Evolutionary conservation across 805 yeast species (phyloP).

Genomic region (Sporopachydermia quercuum): DNA sequence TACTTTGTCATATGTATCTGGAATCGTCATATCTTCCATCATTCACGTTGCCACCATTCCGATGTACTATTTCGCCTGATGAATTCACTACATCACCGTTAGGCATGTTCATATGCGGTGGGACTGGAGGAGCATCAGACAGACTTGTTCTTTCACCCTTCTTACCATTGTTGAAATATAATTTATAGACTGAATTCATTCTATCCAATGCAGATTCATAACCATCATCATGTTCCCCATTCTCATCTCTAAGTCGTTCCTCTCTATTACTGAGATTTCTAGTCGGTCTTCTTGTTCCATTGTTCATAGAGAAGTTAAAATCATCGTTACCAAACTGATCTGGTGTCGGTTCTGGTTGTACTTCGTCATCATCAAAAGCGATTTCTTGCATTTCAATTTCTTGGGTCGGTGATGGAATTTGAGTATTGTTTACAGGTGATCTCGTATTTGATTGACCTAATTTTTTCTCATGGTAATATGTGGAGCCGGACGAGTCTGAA

Average conservation of each 20-base stretch:
- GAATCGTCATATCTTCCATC: too few relatives aligned
- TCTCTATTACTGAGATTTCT: too few relatives aligned
- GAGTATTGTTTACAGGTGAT: not conserved
- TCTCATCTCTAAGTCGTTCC: too few relatives aligned
- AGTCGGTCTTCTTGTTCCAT: not conserved
- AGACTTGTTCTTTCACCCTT: not conserved
- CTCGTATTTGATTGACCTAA: not conserved
- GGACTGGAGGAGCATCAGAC: not conserved
- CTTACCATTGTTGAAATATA: not conserved
- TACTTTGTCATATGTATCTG: too few relatives aligned
- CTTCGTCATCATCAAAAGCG: not conserved
- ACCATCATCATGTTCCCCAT: not conserved
- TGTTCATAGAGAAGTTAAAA: not conserved
- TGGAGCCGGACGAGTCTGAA: not conserved
- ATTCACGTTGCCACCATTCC: too few relatives aligned
- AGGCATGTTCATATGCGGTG: conserved; percentile 1
- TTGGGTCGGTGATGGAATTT: not conserved
- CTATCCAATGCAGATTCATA: not conserved
- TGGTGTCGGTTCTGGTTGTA: conserved; percentile 1
- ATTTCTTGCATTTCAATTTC: too few relatives aligned
- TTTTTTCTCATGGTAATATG: not conserved
- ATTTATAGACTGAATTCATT: not conserved
- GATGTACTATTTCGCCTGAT: too few relatives aligned
- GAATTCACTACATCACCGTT: too few relatives aligned
- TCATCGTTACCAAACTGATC: not conserved